A percentile compares a stretch with the other conserved stretches of the same genome.
phyloP scores from a whole-genome alignment of 148 eudicot genomes.

The Chenopodium album region DNA sequence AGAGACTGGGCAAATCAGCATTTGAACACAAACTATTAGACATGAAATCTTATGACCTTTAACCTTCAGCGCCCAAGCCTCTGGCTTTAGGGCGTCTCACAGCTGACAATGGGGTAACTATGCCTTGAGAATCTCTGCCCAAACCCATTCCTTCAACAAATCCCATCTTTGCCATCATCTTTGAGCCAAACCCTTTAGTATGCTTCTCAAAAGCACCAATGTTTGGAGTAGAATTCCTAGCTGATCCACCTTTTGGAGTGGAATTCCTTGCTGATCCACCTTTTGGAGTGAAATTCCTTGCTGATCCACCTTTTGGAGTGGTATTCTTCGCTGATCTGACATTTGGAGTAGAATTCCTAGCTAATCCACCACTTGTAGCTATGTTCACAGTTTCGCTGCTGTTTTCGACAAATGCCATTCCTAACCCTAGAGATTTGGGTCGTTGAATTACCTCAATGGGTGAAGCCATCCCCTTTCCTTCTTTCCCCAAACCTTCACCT shows the following conservation, averaged over 20 bases:
- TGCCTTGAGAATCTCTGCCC: conserved; percentile 88
- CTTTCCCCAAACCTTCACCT: conserved; percentile 84
- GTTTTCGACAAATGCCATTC: conserved; percentile 48
- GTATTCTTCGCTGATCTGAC: conserved; percentile 19
- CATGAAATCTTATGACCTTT: not conserved
- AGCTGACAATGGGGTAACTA: conserved; percentile 68
- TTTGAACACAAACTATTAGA: conserved; percentile 2
- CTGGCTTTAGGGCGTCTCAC: conserved; percentile 74
- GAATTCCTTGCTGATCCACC: conserved; percentile 19
- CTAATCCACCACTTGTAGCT: not conserved
- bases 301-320: conserved; percentile 14
- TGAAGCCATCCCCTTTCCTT: conserved; percentile 71
- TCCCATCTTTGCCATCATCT: conserved; percentile 98
- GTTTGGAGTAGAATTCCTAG: conserved; percentile 25
- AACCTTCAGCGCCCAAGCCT: conserved; percentile 74
- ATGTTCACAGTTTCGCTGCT: conserved; percentile 23
- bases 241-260: conserved; percentile 14
- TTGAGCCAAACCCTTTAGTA: conserved; percentile 94
- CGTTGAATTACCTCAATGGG: conserved; percentile 77
- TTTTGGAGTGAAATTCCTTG: conserved; percentile 24
- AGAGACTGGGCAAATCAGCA: conserved; percentile 2
- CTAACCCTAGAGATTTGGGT: conserved; percentile 87
- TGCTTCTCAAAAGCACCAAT: conserved; percentile 81
- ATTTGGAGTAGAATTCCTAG: conserved; percentile 25
- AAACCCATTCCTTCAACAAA: conserved; percentile 81